Percentiles rank a stretch among this genome's conserved stretches.
These are phyloP conservation scores for Penicillium paxilli DNA, from an alignment of 495 filamentous ascomycete genomes.

Conservation along the genomic window DNA sequence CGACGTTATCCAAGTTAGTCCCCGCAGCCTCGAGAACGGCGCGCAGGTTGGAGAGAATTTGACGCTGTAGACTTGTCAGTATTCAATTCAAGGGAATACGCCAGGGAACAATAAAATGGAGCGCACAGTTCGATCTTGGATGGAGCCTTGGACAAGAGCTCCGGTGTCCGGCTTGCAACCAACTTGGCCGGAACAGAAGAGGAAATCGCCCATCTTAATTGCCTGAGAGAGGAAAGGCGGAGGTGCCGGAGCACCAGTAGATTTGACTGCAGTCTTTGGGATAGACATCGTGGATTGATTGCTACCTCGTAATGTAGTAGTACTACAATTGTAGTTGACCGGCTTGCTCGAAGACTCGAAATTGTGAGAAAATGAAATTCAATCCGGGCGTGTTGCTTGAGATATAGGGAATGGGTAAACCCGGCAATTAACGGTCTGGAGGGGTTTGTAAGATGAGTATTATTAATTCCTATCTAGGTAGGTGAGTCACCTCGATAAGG, in stretches of 20 bases:
- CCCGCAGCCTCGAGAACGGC: conserved; percentile 66
- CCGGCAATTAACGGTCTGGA: no score
- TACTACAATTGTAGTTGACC: no score
- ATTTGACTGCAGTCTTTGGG: conserved; percentile 24
- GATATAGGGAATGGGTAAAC: no score
- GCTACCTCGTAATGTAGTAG: no score
- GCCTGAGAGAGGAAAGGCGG: conserved; percentile 47
- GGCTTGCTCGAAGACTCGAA: no score
- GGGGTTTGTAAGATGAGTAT: no score
- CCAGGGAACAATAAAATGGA: neutral
- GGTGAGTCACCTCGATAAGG: no score
- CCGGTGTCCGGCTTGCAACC: conserved; percentile 51
- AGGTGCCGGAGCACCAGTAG: conserved; percentile 37
- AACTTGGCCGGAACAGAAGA: conserved; percentile 49
- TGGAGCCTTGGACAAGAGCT: conserved; percentile 49
- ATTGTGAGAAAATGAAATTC: no score
- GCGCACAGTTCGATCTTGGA: conserved; percentile 56
- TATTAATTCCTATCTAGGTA: no score
- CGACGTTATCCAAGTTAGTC: conserved; percentile 59
- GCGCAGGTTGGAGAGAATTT: conserved; percentile 61
- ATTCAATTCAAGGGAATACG: neutral
- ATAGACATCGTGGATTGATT: conserved; percentile 9
- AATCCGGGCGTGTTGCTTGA: no score
- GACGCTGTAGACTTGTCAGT: conserved; percentile 24
- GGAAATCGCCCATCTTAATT: conserved; percentile 40